These are phyloP conservation scores for Crithidia acanthocephali DNA, from an alignment of 208 protist species.

Conservation along the genomic window DNA sequence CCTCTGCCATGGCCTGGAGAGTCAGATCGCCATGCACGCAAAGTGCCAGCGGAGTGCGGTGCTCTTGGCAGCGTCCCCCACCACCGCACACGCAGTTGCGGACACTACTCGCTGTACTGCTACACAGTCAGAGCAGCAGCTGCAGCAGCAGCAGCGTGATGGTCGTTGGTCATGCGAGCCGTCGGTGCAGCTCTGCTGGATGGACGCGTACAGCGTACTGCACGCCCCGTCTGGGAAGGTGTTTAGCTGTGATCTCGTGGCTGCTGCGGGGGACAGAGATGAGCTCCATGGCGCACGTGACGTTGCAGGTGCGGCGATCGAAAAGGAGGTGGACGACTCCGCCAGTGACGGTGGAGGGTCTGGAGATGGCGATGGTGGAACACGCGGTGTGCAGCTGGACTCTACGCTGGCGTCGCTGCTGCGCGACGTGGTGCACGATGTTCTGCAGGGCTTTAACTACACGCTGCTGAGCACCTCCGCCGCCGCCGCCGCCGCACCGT, in stretches of 20 bases:
- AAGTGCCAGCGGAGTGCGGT: conserved; percentile 27
- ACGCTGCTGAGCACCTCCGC: conserved; percentile 16
- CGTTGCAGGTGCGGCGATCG: neutral
- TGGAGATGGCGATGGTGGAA: too few relatives aligned
- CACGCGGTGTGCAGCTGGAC: neutral
- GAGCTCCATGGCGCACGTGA: too few relatives aligned
- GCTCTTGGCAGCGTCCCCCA: neutral
- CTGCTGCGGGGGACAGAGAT: neutral
- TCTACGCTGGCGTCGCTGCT: conserved; percentile 17
- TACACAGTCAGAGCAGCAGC: too few relatives aligned
- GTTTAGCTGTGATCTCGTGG: conserved; percentile 23
- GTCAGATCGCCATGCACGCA: conserved; percentile 18
- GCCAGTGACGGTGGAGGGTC: conserved; percentile 9
- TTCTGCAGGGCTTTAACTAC: conserved; percentile 26
- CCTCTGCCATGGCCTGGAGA: conserved; percentile 23
- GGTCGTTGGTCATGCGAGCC: too few relatives aligned
- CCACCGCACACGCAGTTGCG: too few relatives aligned
- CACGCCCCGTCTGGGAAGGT: conserved; percentile 15
- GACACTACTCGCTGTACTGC: neutral
- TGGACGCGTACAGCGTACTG: conserved; percentile 31
- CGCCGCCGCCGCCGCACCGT: neutral
- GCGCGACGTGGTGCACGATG: conserved; percentile 14
- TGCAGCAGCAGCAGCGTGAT: too few relatives aligned
- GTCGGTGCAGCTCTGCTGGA: conserved; percentile 7
- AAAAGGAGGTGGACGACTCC: neutral